Base-by-base conservation (phyloP, 805 yeast species). In the Saturnispora sanitii region DNA sequence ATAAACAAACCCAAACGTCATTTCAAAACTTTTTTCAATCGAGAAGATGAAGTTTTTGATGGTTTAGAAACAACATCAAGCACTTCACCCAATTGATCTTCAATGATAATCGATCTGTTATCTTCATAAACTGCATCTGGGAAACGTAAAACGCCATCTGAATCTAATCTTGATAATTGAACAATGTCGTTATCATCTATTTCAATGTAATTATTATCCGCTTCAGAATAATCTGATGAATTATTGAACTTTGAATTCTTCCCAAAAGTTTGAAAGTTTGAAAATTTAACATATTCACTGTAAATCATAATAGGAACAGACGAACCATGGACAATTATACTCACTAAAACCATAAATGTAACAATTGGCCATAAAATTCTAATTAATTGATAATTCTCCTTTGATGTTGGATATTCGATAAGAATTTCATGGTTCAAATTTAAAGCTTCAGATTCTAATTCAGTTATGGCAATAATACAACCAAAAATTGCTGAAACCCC, bases 251-350 rank as follows among this genome's bases (percentile, higher is more conserved):
- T 25, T 12, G 27, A 8, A 8, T 25, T 25, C 27, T 25, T 12
- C 27, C n/a, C n/a, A n/a, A n/a, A n/a, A n/a, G n/a, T 25, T 12
- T 12, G 6, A 31, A 31, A 31, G 15, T 12, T 12, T 16, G 33
- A 31, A 18, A 17, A 15, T 20, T 29, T 34, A 6, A 38, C n/a
- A 20, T 28, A n/a, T 12, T 16, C 12, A 36, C 96, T 96, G 17
- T 80, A 62, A 3, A 83, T 67, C 33, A 70, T 53, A 2, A 71
- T 71, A 1, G 76, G 72, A 5, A 71, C 75, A 0, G 77, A 71
- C 0, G 77, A 71, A 3, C 80, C 79, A 48, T 74, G 79, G 12
- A 74, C 73, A 7, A 73, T 54, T 42, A 73, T 71, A 8, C 78
- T 72, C 0, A 69, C 65, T 12, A 73, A 56, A 16, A 74, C 72